Conservation (phyloP, 306 rosid genomes). For the Cyclanthera cordifolia region DNA sequence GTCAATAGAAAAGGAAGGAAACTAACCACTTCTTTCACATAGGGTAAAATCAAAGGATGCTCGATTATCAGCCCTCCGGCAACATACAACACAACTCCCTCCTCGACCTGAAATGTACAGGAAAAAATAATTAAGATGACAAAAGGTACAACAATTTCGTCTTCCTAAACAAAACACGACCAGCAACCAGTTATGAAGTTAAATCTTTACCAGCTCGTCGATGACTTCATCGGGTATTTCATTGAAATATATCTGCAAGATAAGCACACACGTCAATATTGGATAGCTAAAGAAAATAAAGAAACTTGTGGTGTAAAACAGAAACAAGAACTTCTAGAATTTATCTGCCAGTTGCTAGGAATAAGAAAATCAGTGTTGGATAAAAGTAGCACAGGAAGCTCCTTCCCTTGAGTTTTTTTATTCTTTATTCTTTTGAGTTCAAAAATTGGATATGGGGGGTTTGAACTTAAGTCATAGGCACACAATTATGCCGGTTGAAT, state of each 20-base stretch:
- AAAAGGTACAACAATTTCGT: neutral
- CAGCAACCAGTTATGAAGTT: slow-evolving; percentile 10
- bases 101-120: slow-evolving; percentile 48
- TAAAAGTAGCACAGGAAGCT: neutral
- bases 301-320: neutral
- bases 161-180: slow-evolving; percentile 5
- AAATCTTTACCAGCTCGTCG: slow-evolving; percentile 63
- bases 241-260: slow-evolving; percentile 70
- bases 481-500: too few relatives aligned
- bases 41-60: slow-evolving; percentile 72
- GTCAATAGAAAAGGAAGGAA: slow-evolving; percentile 18
- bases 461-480: too few relatives aligned
- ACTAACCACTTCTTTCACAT: slow-evolving; percentile 82
- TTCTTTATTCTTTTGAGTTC: too few relatives aligned
- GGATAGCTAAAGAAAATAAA: neutral
- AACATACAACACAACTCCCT: slow-evolving; percentile 68
- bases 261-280: slow-evolving; percentile 17
- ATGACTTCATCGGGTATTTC: slow-evolving; percentile 75
- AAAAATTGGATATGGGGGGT: too few relatives aligned
- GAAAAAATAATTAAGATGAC: neutral
- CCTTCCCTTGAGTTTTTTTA: neutral
- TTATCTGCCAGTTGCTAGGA: neutral
- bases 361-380: neutral
- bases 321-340: neutral
- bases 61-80: slow-evolving; percentile 92